Evolutionary conservation across 2,329 filamentous ascomycete species (phyloP).

Genomic region (Seiridium cupressi): DNA sequence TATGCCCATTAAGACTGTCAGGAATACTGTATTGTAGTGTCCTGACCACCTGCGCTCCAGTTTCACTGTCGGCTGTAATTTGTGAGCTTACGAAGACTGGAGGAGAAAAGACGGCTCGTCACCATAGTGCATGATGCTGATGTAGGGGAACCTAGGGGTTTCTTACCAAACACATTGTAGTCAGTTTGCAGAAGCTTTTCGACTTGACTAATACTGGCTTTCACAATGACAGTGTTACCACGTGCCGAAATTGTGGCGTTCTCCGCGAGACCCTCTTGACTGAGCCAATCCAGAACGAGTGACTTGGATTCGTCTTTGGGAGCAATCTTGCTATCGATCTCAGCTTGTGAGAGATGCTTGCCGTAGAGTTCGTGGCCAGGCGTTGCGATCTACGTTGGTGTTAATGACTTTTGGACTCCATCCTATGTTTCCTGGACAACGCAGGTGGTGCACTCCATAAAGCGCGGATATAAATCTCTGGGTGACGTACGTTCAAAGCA

Average conservation of each 20-base stretch:
- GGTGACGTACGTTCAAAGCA: slow-evolving; percentile 1
- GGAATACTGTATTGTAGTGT: slow-evolving; percentile 4
- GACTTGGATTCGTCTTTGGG: slow-evolving; percentile 8
- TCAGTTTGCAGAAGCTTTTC: slow-evolving; percentile 6
- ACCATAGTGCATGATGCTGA: too few species aligned
- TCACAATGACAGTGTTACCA: not conserved
- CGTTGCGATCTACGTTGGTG: slow-evolving; percentile 3
- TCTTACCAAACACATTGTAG: slow-evolving; percentile 7
- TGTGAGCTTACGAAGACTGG: not conserved
- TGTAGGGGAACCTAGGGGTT: too few species aligned
- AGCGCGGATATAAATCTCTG: not conserved
- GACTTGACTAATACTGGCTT: not conserved
- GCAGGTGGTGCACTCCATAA: too few species aligned
- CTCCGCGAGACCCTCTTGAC: slow-evolving; percentile 2
- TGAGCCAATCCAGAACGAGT: slow-evolving; percentile 3
- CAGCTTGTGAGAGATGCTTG: not conserved
- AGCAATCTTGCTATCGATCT: slow-evolving; percentile 4
- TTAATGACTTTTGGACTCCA: not conserved
- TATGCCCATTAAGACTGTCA: not conserved
- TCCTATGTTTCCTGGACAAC: not conserved
- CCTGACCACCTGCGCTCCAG: not conserved
- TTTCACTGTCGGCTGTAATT: not conserved
- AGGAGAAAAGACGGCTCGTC: too few species aligned
- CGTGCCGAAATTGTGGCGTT: not conserved
- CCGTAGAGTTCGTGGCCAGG: slow-evolving; percentile 6